These are phyloP conservation scores for Plectosphaerella cucumerina DNA, from an alignment of 2,329 filamentous ascomycete species.

Conservation along the genomic window DNA sequence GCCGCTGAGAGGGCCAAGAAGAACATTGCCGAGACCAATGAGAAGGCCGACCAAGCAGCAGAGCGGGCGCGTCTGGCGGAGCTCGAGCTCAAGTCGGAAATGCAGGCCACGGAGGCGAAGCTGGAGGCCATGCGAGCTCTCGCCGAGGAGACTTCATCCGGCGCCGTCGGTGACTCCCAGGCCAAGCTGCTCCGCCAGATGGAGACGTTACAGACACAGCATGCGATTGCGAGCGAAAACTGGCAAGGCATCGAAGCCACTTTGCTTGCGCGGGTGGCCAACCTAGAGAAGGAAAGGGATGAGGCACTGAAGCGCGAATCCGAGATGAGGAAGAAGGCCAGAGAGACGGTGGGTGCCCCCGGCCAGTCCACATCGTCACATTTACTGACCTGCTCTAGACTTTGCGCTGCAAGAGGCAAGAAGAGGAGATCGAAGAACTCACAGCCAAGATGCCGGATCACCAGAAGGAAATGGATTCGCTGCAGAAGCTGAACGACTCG, in stretches of 20 bases:
- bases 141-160: conserved; percentile 86
- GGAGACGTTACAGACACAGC: conserved; percentile 92
- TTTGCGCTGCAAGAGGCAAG: conserved; percentile 58
- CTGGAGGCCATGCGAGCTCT: conserved; percentile 80
- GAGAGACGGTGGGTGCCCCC: conserved; percentile 75
- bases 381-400: conserved; percentile 45
- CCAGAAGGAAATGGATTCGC: conserved; percentile 58
- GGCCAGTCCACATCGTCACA: too few species aligned
- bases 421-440: conserved; percentile 77
- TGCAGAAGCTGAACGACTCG: conserved; percentile 54
- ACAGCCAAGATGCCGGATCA: conserved; percentile 60
- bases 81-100: conserved; percentile 75
- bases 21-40: conserved; percentile 66
- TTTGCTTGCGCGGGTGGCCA: conserved; percentile 70
- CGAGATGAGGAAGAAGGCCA: conserved; percentile 83
- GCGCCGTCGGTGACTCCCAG: conserved; percentile 75
- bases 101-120: conserved; percentile 76
- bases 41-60: conserved; percentile 67
- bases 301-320: conserved; percentile 79
- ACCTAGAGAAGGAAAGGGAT: conserved; percentile 85
- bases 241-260: conserved; percentile 96
- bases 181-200: conserved; percentile 90
- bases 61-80: conserved; percentile 67
- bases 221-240: conserved; percentile 89
- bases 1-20: conserved; percentile 61